Evolutionary conservation across 139 green algal genomes (phyloP).

Genomic region (Gonium pectorale): DNA sequence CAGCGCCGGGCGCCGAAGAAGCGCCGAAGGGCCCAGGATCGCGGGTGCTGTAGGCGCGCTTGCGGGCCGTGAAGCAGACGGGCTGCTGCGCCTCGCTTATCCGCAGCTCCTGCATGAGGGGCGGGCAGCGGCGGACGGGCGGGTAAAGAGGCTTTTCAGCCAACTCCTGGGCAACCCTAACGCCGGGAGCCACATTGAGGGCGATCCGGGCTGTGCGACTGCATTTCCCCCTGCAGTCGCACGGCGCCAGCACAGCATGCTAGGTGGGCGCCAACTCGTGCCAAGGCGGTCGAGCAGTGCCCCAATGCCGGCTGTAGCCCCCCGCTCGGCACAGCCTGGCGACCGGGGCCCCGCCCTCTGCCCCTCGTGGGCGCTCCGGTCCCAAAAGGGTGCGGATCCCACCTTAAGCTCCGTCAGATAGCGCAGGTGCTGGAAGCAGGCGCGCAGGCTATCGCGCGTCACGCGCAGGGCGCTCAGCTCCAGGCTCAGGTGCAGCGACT

Average conservation of each 20-base stretch:
- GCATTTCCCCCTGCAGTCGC: no score
- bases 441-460: neutral
- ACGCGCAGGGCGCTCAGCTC: neutral
- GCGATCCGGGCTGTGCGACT: no score
- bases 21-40: neutral
- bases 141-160: neutral
- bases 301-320: no score
- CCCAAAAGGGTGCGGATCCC: no score
- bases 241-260: no score
- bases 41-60: neutral
- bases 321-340: no score
- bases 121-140: neutral
- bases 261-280: no score
- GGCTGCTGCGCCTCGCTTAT: slow-evolving; percentile 16
- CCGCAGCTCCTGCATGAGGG: slow-evolving; percentile 5
- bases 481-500: slow-evolving; percentile 15
- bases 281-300: no score
- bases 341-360: neutral
- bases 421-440: slow-evolving; percentile 4
- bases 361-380: no score
- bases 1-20: neutral
- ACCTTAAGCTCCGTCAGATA: neutral
- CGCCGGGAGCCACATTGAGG: neutral
- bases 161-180: neutral
- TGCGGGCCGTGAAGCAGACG: neutral